A percentile compares a stretch with the other conserved stretches of the same genome.
Evolutionary conservation across 805 yeast species (phyloP).

Genomic region (Clavispora asparagi): DNA sequence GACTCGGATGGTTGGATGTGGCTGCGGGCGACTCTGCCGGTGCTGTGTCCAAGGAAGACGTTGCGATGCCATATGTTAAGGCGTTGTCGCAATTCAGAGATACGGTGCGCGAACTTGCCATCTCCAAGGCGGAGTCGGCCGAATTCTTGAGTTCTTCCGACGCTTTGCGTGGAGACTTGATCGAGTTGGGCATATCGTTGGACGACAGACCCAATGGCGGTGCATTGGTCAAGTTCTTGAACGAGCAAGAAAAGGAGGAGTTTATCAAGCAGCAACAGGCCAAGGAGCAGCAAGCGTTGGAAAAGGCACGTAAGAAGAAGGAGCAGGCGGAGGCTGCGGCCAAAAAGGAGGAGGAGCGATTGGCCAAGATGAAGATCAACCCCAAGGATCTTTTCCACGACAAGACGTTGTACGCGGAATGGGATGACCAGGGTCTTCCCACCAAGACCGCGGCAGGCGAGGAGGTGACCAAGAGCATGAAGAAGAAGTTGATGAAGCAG

Average conservation of each 20-base stretch:
- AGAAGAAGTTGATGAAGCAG: conserved; percentile 75
- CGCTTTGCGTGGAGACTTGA: conserved; percentile 61
- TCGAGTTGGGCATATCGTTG: conserved; percentile 72
- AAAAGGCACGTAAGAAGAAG: conserved; percentile 55
- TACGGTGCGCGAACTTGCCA: conserved; percentile 68
- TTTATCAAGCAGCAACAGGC: conserved; percentile 51
- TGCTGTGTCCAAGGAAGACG: conserved; percentile 48
- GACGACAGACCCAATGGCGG: conserved; percentile 82
- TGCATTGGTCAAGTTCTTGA: conserved; percentile 82
- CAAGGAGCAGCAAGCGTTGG: conserved; percentile 50
- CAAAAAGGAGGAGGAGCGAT: conserved; percentile 56
- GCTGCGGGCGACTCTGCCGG: conserved; percentile 24
- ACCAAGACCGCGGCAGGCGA: conserved; percentile 70
- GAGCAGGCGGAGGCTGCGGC: conserved; percentile 46
- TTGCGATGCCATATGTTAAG: conserved; percentile 74
- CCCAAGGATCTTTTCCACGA: conserved; percentile 74
- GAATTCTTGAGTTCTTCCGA: conserved; percentile 69
- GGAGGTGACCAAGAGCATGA: conserved; percentile 78
- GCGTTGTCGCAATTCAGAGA: conserved; percentile 79
- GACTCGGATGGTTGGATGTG: conserved; percentile 72
- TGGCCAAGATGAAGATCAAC: conserved; percentile 59
- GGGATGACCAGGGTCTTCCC: conserved; percentile 87
- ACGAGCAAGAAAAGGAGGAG: conserved; percentile 62
- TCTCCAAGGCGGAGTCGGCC: conserved; percentile 46
- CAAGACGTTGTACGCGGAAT: conserved; percentile 52